A percentile compares a stretch with the other conserved stretches of the same genome.
Evolutionary conservation across 345 rosid species (phyloP).

Genomic region (Rhodomyrtus tomentosa): DNA sequence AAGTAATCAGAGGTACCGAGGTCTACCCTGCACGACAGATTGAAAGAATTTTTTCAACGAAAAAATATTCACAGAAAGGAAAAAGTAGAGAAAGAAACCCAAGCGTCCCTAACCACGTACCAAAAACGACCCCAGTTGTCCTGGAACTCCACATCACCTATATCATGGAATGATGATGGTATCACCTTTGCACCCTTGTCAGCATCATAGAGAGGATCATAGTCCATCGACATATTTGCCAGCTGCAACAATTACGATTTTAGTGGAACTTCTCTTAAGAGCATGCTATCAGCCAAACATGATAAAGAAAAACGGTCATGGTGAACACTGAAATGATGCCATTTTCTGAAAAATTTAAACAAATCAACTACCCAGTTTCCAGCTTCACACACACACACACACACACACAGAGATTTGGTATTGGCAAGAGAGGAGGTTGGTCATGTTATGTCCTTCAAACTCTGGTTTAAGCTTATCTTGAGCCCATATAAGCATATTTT

Average conservation of each 20-base stretch:
- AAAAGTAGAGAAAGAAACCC: background rate
- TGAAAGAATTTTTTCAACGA: background rate
- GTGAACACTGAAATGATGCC: background rate
- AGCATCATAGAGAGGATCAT: constrained; percentile 69
- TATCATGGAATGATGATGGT: constrained; percentile 93
- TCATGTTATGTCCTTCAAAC: background rate
- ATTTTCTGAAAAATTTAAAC: background rate
- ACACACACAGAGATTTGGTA: background rate
- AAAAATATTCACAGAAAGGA: background rate
- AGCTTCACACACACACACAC: background rate
- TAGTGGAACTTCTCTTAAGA: background rate
- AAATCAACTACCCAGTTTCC: background rate
- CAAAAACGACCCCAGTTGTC: constrained; percentile 94
- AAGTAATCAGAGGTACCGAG: constrained; percentile 82
- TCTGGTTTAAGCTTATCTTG: background rate
- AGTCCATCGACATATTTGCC: constrained; percentile 65
- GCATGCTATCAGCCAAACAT: background rate
- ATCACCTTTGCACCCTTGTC: constrained; percentile 70
- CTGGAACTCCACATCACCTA: constrained; percentile 88
- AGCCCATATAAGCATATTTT: background rate
- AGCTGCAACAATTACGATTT: constrained; percentile 32
- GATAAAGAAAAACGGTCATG: background rate
- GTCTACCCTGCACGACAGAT: constrained; percentile 59
- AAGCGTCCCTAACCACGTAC: constrained; percentile 14
- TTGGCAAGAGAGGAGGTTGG: background rate